Conservation (phyloP, 805 yeast genomes). For the Lipomyces starkeyi region DNA sequence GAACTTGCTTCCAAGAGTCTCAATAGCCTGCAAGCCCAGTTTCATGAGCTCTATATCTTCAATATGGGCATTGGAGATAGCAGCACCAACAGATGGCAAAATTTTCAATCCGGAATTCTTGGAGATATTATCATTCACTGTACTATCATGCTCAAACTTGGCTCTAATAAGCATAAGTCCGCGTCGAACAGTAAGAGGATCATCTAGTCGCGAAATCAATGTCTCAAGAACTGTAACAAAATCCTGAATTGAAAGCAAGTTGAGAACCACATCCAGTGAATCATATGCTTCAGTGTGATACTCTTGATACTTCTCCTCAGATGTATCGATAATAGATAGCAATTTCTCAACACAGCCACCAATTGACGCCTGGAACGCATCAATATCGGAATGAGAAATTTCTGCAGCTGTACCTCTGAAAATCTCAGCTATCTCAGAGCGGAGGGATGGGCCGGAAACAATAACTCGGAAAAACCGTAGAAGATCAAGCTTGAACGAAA, state of each 20-base stretch:
- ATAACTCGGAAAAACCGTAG: constrained; percentile 23
- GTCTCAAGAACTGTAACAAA: constrained; percentile 68
- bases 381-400: constrained; percentile 4
- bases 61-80: constrained; percentile 18
- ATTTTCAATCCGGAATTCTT: constrained; percentile 55
- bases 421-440: constrained; percentile 51
- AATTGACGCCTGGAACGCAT: constrained; percentile 29
- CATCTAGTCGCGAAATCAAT: constrained; percentile 42
- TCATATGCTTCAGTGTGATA: constrained; percentile 56
- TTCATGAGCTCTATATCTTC: constrained; percentile 59
- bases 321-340: constrained; percentile 30
- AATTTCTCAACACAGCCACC: constrained; percentile 40
- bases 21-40: constrained; percentile 70
- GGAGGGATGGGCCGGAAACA: constrained; percentile 3
- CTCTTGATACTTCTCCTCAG: constrained; percentile 42
- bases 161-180: constrained; percentile 23
- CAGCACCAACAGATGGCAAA: constrained; percentile 30
- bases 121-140: constrained; percentile 44
- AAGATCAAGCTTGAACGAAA: constrained; percentile 33
- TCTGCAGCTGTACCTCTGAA: constrained; percentile 56
- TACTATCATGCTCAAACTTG: constrained; percentile 31
- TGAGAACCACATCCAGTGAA: constrained; percentile 66
- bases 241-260: constrained; percentile 73
- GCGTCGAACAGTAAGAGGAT: constrained; percentile 23
- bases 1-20: constrained; percentile 67